Percentiles rank a stretch among this genome's conserved stretches.
phyloP scores from a whole-genome alignment of 2,329 filamentous ascomycete species.

The Diaporthe vexans region DNA sequence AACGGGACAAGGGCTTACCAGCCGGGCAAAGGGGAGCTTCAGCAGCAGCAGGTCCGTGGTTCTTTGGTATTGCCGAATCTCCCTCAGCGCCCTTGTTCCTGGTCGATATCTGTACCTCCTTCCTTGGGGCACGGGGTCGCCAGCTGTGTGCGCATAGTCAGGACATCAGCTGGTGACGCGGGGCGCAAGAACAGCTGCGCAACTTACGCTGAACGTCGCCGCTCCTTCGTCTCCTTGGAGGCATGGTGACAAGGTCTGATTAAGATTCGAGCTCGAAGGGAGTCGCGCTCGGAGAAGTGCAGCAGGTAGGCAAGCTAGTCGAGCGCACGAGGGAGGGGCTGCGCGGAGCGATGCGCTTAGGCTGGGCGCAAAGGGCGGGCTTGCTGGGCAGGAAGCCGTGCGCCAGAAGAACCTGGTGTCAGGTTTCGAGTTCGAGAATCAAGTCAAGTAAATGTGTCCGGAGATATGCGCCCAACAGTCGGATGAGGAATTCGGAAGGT shows the following conservation, averaged over 20 bases:
- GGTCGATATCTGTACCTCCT: conserved; percentile 78
- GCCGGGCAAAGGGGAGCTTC: conserved; percentile 84
- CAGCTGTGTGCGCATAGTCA: conserved; percentile 64
- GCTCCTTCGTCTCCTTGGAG: conserved; percentile 47
- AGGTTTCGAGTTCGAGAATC: neutral
- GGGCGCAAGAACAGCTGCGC: neutral
- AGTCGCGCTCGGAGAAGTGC: neutral
- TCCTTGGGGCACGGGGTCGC: conserved; percentile 77
- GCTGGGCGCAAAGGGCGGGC: conserved; percentile 36
- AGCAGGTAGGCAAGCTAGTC: neutral
- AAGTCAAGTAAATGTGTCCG: neutral
- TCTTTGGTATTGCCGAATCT: conserved; percentile 92
- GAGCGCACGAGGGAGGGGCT: conserved; percentile 13
- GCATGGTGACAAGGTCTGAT: conserved; percentile 38
- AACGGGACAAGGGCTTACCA: conserved; percentile 61
- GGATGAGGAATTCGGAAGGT: neutral
- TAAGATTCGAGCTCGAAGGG: neutral
- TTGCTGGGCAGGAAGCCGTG: neutral
- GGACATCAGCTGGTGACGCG: conserved; percentile 31
- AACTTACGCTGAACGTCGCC: conserved; percentile 58
- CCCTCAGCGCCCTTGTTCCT: conserved; percentile 88
- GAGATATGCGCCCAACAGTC: neutral
- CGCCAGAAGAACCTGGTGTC: neutral
- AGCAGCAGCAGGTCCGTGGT: conserved; percentile 88
- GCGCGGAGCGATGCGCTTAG: conserved; percentile 33